Conservation (phyloP, 192 early-diverging fungal genomes). For the Entomortierella lignicola region DNA sequence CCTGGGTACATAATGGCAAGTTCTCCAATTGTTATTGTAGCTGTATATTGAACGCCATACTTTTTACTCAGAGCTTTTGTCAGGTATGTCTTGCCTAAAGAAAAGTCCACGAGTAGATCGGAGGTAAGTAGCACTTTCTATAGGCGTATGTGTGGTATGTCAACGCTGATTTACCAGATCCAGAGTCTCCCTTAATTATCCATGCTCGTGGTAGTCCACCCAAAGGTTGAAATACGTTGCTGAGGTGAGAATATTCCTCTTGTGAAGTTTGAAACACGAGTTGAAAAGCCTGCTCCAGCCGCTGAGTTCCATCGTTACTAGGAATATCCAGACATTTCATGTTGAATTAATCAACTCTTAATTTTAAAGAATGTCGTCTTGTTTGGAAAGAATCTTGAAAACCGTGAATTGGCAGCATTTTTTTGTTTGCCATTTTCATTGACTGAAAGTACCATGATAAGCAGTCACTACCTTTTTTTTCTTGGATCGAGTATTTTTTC, state of each 20-base stretch:
- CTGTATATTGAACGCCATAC: slow-evolving; percentile 24
- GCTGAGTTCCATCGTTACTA: slow-evolving; percentile 27
- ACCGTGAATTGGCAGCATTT: too few relatives aligned
- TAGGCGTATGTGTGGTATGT: neutral
- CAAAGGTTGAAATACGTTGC: slow-evolving; percentile 13
- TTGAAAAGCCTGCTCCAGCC: slow-evolving; percentile 45
- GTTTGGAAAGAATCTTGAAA: too few relatives aligned
- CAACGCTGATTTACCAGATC: slow-evolving; percentile 17
- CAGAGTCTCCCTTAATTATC: slow-evolving; percentile 49
- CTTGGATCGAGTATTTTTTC: neutral
- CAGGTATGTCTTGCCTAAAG: slow-evolving; percentile 30
- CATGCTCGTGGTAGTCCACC: slow-evolving; percentile 42
- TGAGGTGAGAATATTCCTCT: slow-evolving; percentile 22
- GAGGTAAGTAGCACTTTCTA: neutral
- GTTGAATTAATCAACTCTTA: neutral
- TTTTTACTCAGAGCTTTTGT: slow-evolving; percentile 16
- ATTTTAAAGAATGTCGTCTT: neutral
- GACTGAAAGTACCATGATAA: too few relatives aligned
- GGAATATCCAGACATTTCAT: slow-evolving; percentile 26
- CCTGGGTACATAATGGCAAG: slow-evolving; percentile 55
- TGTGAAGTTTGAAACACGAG: slow-evolving; percentile 23
- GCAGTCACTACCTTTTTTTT: neutral
- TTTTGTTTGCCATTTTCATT: neutral
- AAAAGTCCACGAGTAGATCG: neutral
- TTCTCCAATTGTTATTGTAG: slow-evolving; percentile 52